Conservation (phyloP, 768 basidiomycete genomes). For the Amanita phalloides region DNA sequence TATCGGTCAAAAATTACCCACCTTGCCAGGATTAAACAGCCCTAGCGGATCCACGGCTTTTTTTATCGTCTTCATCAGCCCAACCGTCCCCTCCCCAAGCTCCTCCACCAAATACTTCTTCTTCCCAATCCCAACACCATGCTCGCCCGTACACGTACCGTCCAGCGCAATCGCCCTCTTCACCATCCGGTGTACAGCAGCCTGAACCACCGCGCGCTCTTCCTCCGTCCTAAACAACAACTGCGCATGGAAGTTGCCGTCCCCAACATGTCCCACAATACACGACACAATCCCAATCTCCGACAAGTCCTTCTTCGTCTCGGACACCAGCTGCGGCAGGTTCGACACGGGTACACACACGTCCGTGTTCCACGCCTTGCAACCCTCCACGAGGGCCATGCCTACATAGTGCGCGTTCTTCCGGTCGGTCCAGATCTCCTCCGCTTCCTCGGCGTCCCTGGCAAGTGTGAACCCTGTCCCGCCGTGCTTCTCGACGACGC, state of each 20-base stretch:
- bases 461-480: slow-evolving; percentile 62
- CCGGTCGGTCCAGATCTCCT: slow-evolving; percentile 62
- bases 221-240: slow-evolving; percentile 49
- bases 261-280: slow-evolving; percentile 72
- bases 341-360: slow-evolving; percentile 67
- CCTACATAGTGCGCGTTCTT: slow-evolving; percentile 55
- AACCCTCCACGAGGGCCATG: slow-evolving; percentile 45
- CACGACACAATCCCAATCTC: slow-evolving; percentile 44
- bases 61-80: slow-evolving; percentile 79
- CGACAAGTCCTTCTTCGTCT: slow-evolving; percentile 63
- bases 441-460: slow-evolving; percentile 50
- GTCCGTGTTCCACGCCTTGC: slow-evolving; percentile 61
- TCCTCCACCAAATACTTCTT: slow-evolving; percentile 72
- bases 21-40: slow-evolving; percentile 82
- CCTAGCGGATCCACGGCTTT: slow-evolving; percentile 59
- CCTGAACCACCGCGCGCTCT: slow-evolving; percentile 30
- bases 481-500: slow-evolving; percentile 51
- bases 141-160: slow-evolving; percentile 80
- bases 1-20: slow-evolving; percentile 11
- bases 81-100: slow-evolving; percentile 73
- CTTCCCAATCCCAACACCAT: slow-evolving; percentile 85
- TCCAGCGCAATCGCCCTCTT: slow-evolving; percentile 58
- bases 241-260: slow-evolving; percentile 44
- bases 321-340: slow-evolving; percentile 51
- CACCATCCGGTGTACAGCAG: slow-evolving; percentile 51